Conservation (phyloP, 1,284 basidiomycete species). For the Termitomyces sp. region DNA sequence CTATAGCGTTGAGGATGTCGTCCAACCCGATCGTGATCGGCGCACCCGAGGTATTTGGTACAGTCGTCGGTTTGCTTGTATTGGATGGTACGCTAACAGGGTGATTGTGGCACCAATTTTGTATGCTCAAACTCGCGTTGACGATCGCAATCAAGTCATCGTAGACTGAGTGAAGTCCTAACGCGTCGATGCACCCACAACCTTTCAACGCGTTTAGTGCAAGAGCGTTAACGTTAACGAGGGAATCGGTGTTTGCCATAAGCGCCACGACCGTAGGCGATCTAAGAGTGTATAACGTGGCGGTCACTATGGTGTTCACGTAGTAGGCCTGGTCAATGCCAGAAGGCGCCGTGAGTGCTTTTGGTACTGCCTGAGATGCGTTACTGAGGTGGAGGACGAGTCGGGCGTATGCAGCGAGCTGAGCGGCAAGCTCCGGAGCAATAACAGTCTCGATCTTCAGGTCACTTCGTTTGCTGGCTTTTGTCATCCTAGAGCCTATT, state of each 20-base stretch:
- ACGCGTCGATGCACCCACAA: slow-evolving; percentile 10
- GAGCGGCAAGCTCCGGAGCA: slow-evolving; percentile 3
- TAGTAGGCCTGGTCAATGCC: slow-evolving; percentile 9
- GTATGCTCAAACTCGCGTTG: slow-evolving; percentile 9
- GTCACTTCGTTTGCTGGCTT: slow-evolving; percentile 10
- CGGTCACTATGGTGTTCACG: slow-evolving; percentile 5
- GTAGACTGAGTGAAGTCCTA: slow-evolving; percentile 7
- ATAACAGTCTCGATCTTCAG: slow-evolving; percentile 14
- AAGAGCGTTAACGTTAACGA: slow-evolving; percentile 12
- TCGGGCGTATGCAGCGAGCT: slow-evolving; percentile 7
- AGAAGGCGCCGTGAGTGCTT: background rate
- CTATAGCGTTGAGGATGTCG: slow-evolving; percentile 6
- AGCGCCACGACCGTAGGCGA: slow-evolving; percentile 11
- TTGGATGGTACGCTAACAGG: slow-evolving; percentile 4
- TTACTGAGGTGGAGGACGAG: slow-evolving; percentile 9
- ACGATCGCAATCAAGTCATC: slow-evolving; percentile 9
- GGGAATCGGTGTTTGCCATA: slow-evolving; percentile 6
- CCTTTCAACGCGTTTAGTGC: slow-evolving; percentile 4
- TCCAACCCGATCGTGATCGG: slow-evolving; percentile 12
- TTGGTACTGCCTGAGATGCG: slow-evolving; percentile 2
- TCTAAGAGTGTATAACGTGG: slow-evolving; percentile 8
- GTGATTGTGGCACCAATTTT: slow-evolving; percentile 13
- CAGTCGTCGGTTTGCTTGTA: background rate
- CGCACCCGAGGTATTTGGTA: slow-evolving; percentile 5
- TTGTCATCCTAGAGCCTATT: slow-evolving; percentile 16